Evolutionary conservation across 805 yeast species (phyloP), one percentile per base, ranked within the genome.

Genomic region (Lipomyces lipofer): DNA sequence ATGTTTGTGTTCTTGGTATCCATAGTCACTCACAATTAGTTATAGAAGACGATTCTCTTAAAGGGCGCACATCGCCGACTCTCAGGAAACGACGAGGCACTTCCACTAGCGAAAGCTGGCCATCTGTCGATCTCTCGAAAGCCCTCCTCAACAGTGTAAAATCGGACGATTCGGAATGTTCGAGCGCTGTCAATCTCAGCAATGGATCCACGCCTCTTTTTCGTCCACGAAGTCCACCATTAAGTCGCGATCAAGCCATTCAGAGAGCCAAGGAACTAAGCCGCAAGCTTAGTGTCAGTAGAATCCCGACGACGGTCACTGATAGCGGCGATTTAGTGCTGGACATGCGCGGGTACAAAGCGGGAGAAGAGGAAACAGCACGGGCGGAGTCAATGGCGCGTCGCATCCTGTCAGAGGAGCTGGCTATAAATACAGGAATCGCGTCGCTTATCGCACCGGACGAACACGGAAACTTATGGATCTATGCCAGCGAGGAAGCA

Each of bases 341-440:
- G 43, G 99, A 94, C 71, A 88, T 92, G 84, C 95, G 90, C 64
- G 99, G 99, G 15, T 94, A 94, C 72, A 92, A 91, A 71, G 86
- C 95, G 30, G 89, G 85, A 64, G 86, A 84, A 48, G 82, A 84
- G 62, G 88, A 85, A 67, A 81, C 86, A 38, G 83, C 84, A 47
- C 83, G 82, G 62, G 81, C 95, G 0, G 96, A 90, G 67, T 83
- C 83, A 47, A 73, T 86, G 33, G 80, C 94, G 55, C 83, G 82
- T 63, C 83, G 85, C 62, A 75, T 91, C 39, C 75, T 92, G 47
- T 74, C 81, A 30, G 94, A 88, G 60, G 97, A 92, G 67, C 76
- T 91, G 69, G 77, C 49, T 17, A 61, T 64, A 25, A 69, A 67
- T 35, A 51, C 64, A 10, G 70, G 67, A 28, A 51, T 65, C 29